Base-by-base conservation (phyloP, 768 basidiomycete genomes). In the Lentinula aciculospora region DNA sequence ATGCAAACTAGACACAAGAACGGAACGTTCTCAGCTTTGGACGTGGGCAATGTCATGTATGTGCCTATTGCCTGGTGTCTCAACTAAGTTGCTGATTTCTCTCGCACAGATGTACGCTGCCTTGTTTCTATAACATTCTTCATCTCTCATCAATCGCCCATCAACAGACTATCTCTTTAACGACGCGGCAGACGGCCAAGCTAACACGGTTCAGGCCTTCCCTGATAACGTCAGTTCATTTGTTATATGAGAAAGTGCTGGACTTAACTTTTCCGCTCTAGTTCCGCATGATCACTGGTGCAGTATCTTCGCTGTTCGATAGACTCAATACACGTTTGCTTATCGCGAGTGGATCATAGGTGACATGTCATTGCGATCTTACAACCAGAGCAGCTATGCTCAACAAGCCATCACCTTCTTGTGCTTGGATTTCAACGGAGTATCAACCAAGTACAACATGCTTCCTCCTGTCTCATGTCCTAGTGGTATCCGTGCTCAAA, bases 241-340 rank as follows among this genome's bases (percentile, higher is more conserved):
- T 28, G 2, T 53, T 23, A 25, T 12, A 25, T 23, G 37, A 23
- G n/a, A 32, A 23, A 27, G 25, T 31, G 27, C 19, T 5, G 10
- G 19, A 32, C 54, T 32, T 25, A 32, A 42, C 37, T 37, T 57
- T 48, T 56, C 36, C 48, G 6, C 53, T 46, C 15, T 58, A 81
- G 80, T 78, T 82, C 67, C 76, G 79, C 57, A 81, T 81, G 80
- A 61, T 85, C 28, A 75, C 72, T 54, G 81, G 81, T 74, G 69
- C 60, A n/a, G n/a, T n/a, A 60, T 64, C 44, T n/a, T 27, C n/a
- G 25, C 10, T 6, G n/a, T 10, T 46, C 19, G 65, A 53, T 12
- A 47, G 28, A 21, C 59, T 45, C 5, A 32, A 27, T 13, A 3
- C 23, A 45, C 19, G 27, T 45, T 25, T 45, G 10, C 17, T 54